These are phyloP conservation scores for Edaphochlamys debaryana DNA, from an alignment of 139 green algal genomes.

Conservation along the genomic window DNA sequence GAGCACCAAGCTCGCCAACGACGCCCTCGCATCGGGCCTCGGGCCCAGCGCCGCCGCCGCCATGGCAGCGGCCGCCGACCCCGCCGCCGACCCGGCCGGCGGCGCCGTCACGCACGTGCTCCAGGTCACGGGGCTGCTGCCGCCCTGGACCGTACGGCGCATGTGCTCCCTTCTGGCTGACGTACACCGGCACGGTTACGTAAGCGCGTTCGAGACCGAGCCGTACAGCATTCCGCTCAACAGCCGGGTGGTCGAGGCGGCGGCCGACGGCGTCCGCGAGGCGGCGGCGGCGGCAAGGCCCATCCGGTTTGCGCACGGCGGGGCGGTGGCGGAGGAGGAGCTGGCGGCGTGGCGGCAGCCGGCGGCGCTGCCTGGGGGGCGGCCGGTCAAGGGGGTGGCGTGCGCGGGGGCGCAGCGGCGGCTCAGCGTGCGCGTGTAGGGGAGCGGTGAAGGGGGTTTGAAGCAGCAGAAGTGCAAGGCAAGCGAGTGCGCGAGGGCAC, in stretches of 20 bases:
- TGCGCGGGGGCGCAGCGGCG: too few relatives aligned
- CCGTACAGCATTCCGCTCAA: constrained; percentile 24
- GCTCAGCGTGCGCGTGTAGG: too few relatives aligned
- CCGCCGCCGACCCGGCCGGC: not conserved
- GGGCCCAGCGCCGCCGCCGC: not conserved
- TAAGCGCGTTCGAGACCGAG: not conserved
- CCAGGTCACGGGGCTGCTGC: constrained; percentile 28
- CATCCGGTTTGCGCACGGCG: not conserved
- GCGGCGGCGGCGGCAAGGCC: not conserved
- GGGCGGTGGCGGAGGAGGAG: constrained; percentile 15
- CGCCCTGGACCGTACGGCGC: constrained; percentile 32
- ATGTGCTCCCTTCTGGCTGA: not conserved
- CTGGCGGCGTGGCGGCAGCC: constrained; percentile 17
- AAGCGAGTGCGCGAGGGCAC: too few relatives aligned
- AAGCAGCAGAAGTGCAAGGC: too few relatives aligned
- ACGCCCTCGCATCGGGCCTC: not conserved
- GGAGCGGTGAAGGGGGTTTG: too few relatives aligned
- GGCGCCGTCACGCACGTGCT: constrained; percentile 11
- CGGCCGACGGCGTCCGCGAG: not conserved
- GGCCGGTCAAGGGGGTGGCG: constrained; percentile 16
- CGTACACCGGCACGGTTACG: not conserved
- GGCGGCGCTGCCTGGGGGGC: constrained; percentile 7
- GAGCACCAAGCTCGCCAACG: not conserved
- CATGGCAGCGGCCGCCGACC: not conserved
- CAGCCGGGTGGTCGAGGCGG: not conserved